Evolutionary conservation across 2,329 filamentous ascomycete genomes (phyloP).

Genomic region (Chrysoporthe austroafricana): DNA sequence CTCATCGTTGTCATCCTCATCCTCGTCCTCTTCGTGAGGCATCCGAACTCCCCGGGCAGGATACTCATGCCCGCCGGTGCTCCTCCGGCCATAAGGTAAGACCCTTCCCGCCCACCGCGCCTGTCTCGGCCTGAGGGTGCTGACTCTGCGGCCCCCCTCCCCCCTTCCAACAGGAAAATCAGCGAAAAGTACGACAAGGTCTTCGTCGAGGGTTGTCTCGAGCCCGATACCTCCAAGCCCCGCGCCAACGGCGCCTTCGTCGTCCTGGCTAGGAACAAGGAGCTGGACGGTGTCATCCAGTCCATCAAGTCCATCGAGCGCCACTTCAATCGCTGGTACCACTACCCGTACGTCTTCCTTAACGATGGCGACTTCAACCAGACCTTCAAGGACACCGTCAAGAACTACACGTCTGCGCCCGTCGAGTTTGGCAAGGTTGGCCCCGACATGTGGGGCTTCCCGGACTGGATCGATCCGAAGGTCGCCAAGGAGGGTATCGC

Average conservation of each 20-base stretch:
- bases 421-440: slow-evolving; percentile 96
- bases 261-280: slow-evolving; percentile 93
- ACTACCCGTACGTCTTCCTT: slow-evolving; percentile 97
- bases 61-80: slow-evolving; percentile 87
- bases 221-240: slow-evolving; percentile 76
- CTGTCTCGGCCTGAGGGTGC: neutral
- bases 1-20: slow-evolving; percentile 90
- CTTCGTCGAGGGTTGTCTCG: slow-evolving; percentile 87
- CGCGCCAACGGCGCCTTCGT: slow-evolving; percentile 95
- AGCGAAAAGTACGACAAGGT: slow-evolving; percentile 97
- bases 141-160: neutral
- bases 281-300: slow-evolving; percentile 92
- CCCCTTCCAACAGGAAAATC: slow-evolving; percentile 72
- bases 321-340: slow-evolving; percentile 98
- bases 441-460: slow-evolving; percentile 91
- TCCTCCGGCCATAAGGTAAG: slow-evolving; percentile 86
- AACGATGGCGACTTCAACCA: slow-evolving; percentile 98
- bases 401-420: slow-evolving; percentile 83
- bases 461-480: slow-evolving; percentile 93
- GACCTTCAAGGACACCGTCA: slow-evolving; percentile 84
- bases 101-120: neutral
- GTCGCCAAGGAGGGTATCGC: slow-evolving; percentile 94
- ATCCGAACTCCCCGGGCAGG: slow-evolving; percentile 79
- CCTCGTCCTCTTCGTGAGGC: slow-evolving; percentile 83
- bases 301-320: slow-evolving; percentile 97